Evolutionary conservation across 2,329 filamentous ascomycete genomes (phyloP), one percentile per base, ranked within the genome.

Genomic region (Intubia oerlemansii): DNA sequence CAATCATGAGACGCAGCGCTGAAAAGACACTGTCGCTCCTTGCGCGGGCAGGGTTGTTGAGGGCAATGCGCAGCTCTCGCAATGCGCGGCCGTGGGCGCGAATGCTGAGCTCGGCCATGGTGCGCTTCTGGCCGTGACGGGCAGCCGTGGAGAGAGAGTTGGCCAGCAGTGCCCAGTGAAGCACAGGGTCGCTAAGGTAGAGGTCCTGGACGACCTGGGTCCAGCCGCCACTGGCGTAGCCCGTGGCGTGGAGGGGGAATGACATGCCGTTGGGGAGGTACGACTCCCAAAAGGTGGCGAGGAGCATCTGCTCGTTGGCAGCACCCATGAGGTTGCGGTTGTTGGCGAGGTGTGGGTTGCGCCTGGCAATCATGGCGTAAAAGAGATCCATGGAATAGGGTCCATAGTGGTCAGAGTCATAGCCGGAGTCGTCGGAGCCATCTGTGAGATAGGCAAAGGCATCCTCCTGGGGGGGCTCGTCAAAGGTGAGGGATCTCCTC

Each of bases 1-100:
- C 32, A 32, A 38, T 41, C 38, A 41, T 41, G 5, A 41, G 29
- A 5, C 38, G 33, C 30, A 36, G 30, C 0, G 39, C 37, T 2
- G 38, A 30, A 7, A 41, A 36, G 7, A 39, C 34, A 11, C 32
- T 30, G 21, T 41, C 39, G 25, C 37, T 39, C 17, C 27, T 26
- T 10, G 32, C 36, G 11, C 32, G 33, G 4, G 32, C 15, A 3
- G 31, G 32, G 10, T 32, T 9, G 19, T 32, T 20, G n/a, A 41
- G 35, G 5, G 37, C 36, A 4, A 30, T 17, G 5, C 37, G 33
- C 19, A 36, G 31, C 14, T 34, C 31, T 14, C 33, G 23, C 17
- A 41, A 31, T 6, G 39, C 39, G 5, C 34, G 30, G 16, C 38
- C 39, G 27, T 39, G 39, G 4, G 29, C 31, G 10, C 24, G 30